Evolutionary conservation across 352 stramenopile species (phyloP).

Genomic region (Phytophthora tentaculata): DNA sequence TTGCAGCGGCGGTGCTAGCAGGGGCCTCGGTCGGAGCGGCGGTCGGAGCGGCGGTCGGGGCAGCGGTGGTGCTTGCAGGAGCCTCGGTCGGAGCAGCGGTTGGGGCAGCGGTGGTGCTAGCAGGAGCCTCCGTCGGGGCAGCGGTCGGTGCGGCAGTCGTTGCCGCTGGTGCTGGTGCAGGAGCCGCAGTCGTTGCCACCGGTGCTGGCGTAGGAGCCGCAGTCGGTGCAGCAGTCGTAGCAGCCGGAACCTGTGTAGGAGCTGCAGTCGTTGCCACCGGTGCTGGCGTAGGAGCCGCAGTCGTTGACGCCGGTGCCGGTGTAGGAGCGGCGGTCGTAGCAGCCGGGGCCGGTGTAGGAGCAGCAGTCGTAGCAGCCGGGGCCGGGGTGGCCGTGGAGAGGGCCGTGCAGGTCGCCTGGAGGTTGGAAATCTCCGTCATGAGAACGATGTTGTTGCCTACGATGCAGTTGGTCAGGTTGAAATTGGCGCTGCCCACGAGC

Average conservation of each 20-base stretch:
- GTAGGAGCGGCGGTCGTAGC: constrained; percentile 7
- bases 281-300: constrained; percentile 7
- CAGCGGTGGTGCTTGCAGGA: no score
- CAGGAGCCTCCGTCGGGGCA: not conserved
- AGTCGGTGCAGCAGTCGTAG: no score
- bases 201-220: constrained; percentile 1
- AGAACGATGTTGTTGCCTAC: constrained; percentile 57
- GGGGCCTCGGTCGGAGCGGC: not conserved
- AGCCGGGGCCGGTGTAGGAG: not conserved
- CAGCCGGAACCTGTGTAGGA: not conserved
- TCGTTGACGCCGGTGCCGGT: not conserved
- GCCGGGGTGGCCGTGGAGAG: constrained; percentile 16
- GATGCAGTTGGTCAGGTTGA: constrained; percentile 62
- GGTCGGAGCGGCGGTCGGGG: not conserved
- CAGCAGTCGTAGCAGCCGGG: not conserved
- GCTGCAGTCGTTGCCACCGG: constrained; percentile 7
- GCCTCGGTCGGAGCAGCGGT: no score
- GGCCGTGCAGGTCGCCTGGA: constrained; percentile 48
- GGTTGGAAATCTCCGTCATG: constrained; percentile 53
- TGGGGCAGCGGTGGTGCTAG: not conserved
- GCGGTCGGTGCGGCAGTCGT: not conserved
- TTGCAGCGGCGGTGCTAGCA: not conserved
- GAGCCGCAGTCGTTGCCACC: no score
- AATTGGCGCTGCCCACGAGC: constrained; percentile 54
- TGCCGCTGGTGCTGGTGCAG: no score